A percentile compares a stretch with the other conserved stretches of the same genome.
Conservation (phyloP, 371 early-diverging fungal genomes). For the Capillidium rhysosporum region DNA sequence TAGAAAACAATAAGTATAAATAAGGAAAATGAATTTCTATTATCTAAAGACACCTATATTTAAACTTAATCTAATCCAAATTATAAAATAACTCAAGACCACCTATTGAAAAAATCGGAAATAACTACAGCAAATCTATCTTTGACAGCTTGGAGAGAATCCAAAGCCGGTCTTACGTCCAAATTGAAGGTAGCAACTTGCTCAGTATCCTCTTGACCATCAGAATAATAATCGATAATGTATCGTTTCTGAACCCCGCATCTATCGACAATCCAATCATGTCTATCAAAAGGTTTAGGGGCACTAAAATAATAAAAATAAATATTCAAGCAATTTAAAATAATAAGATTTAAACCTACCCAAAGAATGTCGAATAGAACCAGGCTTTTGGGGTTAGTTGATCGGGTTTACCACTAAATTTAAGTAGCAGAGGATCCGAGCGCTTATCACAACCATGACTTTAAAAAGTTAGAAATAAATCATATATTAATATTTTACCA, state of each 20-base stretch:
- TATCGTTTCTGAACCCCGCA: conserved; percentile 82
- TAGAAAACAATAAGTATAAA: too few relatives aligned
- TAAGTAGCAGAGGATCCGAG: conserved; percentile 47
- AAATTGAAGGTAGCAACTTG: conserved; percentile 51
- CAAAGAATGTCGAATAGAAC: conserved; percentile 34
- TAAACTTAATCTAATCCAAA: too few relatives aligned
- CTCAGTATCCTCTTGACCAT: conserved; percentile 30
- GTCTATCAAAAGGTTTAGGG: conserved; percentile 73
- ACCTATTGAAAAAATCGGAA: conserved; percentile 1
- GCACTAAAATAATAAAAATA: neutral
- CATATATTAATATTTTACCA: conserved; percentile 17
- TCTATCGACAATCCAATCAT: conserved; percentile 93
- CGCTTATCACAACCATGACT: conserved; percentile 19
- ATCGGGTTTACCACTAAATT: conserved; percentile 73
- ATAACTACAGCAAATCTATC: conserved; percentile 26
- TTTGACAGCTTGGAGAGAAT: conserved; percentile 23
- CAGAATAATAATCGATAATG: conserved; percentile 87
- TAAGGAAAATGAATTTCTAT: too few relatives aligned
- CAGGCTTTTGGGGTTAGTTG: conserved; percentile 72
- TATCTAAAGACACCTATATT: too few relatives aligned
- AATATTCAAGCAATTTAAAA: neutral
- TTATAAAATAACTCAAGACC: too few relatives aligned
- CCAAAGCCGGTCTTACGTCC: conserved; percentile 72
- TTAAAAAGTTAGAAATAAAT: neutral
- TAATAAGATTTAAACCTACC: conserved; percentile 17